Percentiles rank a stretch among this genome's conserved stretches.
Conservation (phyloP, 2,329 filamentous ascomycete species). For the Dothidotthia symphoricarpi region DNA sequence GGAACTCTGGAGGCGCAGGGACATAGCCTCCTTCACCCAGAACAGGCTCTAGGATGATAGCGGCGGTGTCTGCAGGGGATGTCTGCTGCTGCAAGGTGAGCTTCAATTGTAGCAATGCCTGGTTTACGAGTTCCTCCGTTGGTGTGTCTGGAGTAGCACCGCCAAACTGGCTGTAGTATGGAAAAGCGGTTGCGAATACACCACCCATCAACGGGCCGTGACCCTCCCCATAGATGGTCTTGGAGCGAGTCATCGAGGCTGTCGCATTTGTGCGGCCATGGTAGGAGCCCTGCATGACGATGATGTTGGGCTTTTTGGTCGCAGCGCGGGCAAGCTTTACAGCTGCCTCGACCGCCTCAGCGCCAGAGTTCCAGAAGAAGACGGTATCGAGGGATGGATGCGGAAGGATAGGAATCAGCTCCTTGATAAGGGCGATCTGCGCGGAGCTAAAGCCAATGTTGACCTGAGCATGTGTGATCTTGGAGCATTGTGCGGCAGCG, state of each 20-base stretch:
- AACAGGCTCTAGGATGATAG: constrained; percentile 31
- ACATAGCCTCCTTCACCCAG: constrained; percentile 34
- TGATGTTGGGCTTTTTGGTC: constrained; percentile 33
- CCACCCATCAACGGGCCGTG: constrained; percentile 33
- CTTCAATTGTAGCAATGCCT: constrained; percentile 26
- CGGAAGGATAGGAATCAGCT: constrained; percentile 30
- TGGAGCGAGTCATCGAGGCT: constrained; percentile 31
- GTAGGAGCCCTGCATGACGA: constrained; percentile 36
- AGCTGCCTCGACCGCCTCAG: constrained; percentile 31
- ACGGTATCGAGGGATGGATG: constrained; percentile 29
- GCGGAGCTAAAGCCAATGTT: constrained; percentile 33
- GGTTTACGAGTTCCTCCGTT: constrained; percentile 24
- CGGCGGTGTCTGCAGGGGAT: constrained; percentile 28
- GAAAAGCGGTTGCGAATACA: constrained; percentile 31
- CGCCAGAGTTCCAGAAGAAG: constrained; percentile 34
- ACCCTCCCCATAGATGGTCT: constrained; percentile 33
- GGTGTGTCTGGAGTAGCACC: constrained; percentile 22
- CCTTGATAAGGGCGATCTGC: constrained; percentile 28
- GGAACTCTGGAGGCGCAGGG: constrained; percentile 26
- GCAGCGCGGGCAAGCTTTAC: constrained; percentile 31
- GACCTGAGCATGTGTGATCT: constrained; percentile 32
- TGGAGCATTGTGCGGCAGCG: constrained; percentile 30
- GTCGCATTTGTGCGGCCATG: constrained; percentile 33
- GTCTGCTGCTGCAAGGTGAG: constrained; percentile 30
- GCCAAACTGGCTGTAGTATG: constrained; percentile 32